phyloP scores from a whole-genome alignment of 2,329 filamentous ascomycete genomes.

The Ophiostoma tasmaniense region DNA sequence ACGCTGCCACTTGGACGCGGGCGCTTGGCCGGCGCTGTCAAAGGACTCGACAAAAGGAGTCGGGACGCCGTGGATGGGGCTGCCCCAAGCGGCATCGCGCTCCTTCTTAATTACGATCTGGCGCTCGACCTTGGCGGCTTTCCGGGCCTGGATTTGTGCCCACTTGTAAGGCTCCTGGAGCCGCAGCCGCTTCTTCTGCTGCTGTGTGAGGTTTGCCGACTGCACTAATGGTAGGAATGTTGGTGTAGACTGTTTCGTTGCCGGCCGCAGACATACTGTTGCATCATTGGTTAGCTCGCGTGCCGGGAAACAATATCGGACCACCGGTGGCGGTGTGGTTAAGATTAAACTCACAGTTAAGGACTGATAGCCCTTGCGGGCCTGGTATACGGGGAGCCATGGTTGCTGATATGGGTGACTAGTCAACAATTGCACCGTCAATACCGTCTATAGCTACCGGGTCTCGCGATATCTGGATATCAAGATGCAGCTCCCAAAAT shows the following conservation, averaged over 20 bases:
- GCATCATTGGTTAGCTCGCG: not conserved
- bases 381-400: constrained; percentile 62
- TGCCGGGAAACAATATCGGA: not conserved
- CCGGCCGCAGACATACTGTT: constrained; percentile 53
- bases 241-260: constrained; percentile 35
- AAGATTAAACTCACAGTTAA: constrained; percentile 46
- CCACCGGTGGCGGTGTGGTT: constrained; percentile 12
- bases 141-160: constrained; percentile 73
- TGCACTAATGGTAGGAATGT: constrained; percentile 53
- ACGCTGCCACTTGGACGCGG: constrained; percentile 24
- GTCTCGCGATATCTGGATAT: constrained; percentile 13
- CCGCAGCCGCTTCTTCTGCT: constrained; percentile 56
- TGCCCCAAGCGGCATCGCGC: constrained; percentile 58
- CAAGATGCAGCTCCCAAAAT: constrained; percentile 17
- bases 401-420: constrained; percentile 24
- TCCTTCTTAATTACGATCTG: constrained; percentile 59
- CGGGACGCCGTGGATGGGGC: constrained; percentile 67
- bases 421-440: not conserved
- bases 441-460: not conserved
- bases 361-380: constrained; percentile 49
- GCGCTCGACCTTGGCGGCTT: constrained; percentile 70
- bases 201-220: constrained; percentile 53
- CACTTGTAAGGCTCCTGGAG: constrained; percentile 75
- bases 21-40: constrained; percentile 50
- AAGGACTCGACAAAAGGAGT: constrained; percentile 83